Evolutionary conservation across 495 filamentous ascomycete genomes (phyloP), one percentile per base, ranked within the genome.

Genomic region (Xylaria curta): DNA sequence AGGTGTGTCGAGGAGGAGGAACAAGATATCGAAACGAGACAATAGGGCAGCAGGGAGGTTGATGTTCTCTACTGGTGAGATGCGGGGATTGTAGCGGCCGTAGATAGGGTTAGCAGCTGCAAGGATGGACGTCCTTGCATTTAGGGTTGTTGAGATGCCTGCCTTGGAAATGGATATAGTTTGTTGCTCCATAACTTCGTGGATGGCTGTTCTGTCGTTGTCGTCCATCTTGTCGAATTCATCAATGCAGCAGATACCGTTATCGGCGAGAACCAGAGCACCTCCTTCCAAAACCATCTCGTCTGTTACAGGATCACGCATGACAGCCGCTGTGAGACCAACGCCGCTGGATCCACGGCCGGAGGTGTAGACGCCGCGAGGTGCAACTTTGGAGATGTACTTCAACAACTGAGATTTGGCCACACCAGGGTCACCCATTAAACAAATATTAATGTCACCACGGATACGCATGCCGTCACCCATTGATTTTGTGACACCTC

Each of bases 141-240:
- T 99, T 47, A 99, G 89, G 0, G 95, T 95, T 15, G 96, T 99
- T 54, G 90, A 96, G 80, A 99, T 99, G 72, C 96, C 96, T 21
- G 96, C 96, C 85, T 99, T 99, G 74, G 95, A 97, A 74, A 99
- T 98, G 68, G 93, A 97, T 69, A 99, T 99, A 62, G 96, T 99
- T 82, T 99, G 96, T 79, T 99, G 96, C 78, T 99, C 96, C 96
- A 99, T 99, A 40, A 99, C 96, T 90, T 99, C 96, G 87, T 99
- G 96, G 78, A 99, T 98, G 38, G 97, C 97, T 0, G 96, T 98
- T 70, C 96, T 89, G 81, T 98, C 97, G 66, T 89, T 87, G 78
- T 99, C 96, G 78, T 98, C 97, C 96, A 99, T 99, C 84, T 99
- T 99, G 86, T 99, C 96, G 78, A 99, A 99, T 80, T 99, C 96